Percentiles rank a stretch among this genome's conserved stretches.
phyloP scores from a whole-genome alignment of 2,329 filamentous ascomycete species.

The Didymella sp. region DNA sequence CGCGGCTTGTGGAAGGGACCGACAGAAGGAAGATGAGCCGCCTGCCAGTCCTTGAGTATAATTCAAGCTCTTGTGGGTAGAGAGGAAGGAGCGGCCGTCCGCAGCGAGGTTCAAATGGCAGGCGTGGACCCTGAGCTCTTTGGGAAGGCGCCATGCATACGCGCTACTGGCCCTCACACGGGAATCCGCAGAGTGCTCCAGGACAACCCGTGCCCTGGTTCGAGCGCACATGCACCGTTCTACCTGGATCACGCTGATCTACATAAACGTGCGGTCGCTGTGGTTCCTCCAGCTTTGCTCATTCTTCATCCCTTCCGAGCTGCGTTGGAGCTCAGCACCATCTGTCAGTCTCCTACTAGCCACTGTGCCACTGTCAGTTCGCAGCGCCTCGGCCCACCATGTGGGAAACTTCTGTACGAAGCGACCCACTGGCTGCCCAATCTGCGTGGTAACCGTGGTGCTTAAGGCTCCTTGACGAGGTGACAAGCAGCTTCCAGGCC shows the following conservation, averaged over 20 bases:
- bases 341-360: constrained; percentile 21
- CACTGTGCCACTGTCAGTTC: constrained; percentile 25
- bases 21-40: constrained; percentile 16
- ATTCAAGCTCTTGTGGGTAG: constrained; percentile 9
- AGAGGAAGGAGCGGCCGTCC: constrained; percentile 10
- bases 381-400: constrained; percentile 22
- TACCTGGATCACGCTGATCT: constrained; percentile 16
- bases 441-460: constrained; percentile 56
- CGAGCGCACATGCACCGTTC: constrained; percentile 17
- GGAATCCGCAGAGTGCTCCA: constrained; percentile 17
- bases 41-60: constrained; percentile 16
- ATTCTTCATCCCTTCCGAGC: constrained; percentile 6
- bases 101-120: constrained; percentile 18
- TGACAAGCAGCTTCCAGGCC: constrained; percentile 60
- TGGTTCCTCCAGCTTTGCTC: constrained; percentile 1
- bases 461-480: constrained; percentile 68
- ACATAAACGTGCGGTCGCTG: constrained; percentile 6
- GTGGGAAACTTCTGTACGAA: constrained; percentile 11
- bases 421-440: constrained; percentile 28
- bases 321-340: constrained; percentile 6
- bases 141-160: constrained; percentile 21
- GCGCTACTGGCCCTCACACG: constrained; percentile 17
- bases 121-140: constrained; percentile 21
- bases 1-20: constrained; percentile 18
- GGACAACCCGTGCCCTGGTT: constrained; percentile 8